Base-by-base conservation (phyloP, 108 stramenopile species). In the Cyclostephanos invisitatus region DNA sequence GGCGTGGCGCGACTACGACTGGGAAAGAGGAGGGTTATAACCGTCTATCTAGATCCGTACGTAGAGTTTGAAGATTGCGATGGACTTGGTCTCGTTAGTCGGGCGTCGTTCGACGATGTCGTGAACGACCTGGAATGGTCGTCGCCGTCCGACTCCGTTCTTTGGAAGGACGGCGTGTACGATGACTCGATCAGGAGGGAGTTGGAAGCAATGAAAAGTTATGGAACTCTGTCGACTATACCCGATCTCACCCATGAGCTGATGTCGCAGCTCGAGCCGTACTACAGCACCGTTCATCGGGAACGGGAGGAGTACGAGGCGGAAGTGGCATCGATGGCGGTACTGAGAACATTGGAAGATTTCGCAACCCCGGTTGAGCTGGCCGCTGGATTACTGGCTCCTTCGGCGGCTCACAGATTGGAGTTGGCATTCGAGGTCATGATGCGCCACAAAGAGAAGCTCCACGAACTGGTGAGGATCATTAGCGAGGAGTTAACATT, bases 271-370 rank as follows among this genome's bases (percentile, higher is more conserved):
- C 70, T 91, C 0, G 72, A 73, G 61, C 72, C 82, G 0, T 88
- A 87, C 59, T 88, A 88, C 73, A 76, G 77, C 24, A 77, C 79
- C 3, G 46, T 47, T 9, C 76, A 72, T 46, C 78, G 75, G 18
- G 53, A 69, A 25, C 63, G 79, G n/a, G 90, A 88, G 62, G 86
- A 86, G 65, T 84, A 83, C 72, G 74, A 75, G 32, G 85, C 86
- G 32, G 83, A 85, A 48, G 46, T 74, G 0, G 73, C 83, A 15
- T 82, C 80, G n/a, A 85, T 86, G 79, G 84, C 81, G 47, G 84
- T 80, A 9, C 66, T 87, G 17, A 70, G 70, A 47, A 66, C 79
- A 9, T 53, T 87, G 51, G 76, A 85, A 38, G 46, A 58, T 11
- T 82, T 72, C 48, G 72, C 77, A 14, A 48, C 20, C 15, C 51